Evolutionary conservation across 305 asterid species (phyloP).

Genomic region (Fraxinus angustifolia): DNA sequence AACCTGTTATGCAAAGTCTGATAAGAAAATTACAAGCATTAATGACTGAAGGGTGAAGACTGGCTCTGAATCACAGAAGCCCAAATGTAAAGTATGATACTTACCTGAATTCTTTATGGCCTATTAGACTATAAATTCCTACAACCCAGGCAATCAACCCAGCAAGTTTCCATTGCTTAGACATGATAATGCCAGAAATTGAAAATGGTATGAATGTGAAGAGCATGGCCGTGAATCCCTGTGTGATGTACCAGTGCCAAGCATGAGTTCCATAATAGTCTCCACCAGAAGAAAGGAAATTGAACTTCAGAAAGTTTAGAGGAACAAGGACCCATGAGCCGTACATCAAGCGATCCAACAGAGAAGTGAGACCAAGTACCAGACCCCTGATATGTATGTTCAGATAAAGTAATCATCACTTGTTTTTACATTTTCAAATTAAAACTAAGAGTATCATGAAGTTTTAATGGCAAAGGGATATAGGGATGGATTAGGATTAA

Average conservation of each 20-base stretch:
- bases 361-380: constrained; percentile 67
- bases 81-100: background rate
- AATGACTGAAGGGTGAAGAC: constrained; percentile 20
- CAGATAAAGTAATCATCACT: constrained; percentile 1
- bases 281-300: constrained; percentile 89
- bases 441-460: background rate
- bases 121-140: constrained; percentile 80
- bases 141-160: constrained; percentile 81
- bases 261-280: constrained; percentile 98
- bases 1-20: constrained; percentile 61
- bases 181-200: constrained; percentile 54
- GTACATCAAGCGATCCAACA: constrained; percentile 76
- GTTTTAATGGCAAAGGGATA: background rate
- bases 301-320: constrained; percentile 81
- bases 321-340: constrained; percentile 92
- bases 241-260: constrained; percentile 98
- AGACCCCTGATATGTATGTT: constrained; percentile 57
- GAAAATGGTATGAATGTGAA: constrained; percentile 76
- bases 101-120: constrained; percentile 98
- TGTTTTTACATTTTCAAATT: background rate
- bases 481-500: background rate
- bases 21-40: constrained; percentile 41
- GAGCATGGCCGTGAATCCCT: constrained; percentile 91
- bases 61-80: constrained; percentile 12
- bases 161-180: constrained; percentile 70